A percentile compares a stretch with the other conserved stretches of the same genome.
Conservation (phyloP, 352 stramenopile species). For the Phytophthora vignae region DNA sequence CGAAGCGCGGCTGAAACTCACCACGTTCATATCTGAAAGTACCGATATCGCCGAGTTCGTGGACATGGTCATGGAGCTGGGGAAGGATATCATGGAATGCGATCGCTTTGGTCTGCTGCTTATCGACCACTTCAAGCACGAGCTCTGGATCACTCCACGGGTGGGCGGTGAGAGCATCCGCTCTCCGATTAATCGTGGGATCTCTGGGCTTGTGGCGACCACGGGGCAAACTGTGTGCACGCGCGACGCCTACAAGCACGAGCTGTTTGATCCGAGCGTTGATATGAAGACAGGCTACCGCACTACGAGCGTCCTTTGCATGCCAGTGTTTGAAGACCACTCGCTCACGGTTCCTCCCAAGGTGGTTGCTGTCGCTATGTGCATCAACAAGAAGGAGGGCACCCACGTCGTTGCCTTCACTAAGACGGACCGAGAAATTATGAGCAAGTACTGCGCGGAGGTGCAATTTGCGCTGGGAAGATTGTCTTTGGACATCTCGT, state of each 20-base stretch:
- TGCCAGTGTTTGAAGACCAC: constrained; percentile 81
- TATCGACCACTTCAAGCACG: constrained; percentile 81
- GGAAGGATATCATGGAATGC: constrained; percentile 80
- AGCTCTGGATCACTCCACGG: constrained; percentile 77
- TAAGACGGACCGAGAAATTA: constrained; percentile 57
- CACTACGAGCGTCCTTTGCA: constrained; percentile 76
- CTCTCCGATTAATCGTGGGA: constrained; percentile 71
- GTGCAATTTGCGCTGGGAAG: constrained; percentile 74
- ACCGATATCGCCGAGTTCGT: constrained; percentile 72
- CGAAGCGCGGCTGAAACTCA: constrained; percentile 67
- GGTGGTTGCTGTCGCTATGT: constrained; percentile 80
- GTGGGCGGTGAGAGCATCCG: constrained; percentile 61
- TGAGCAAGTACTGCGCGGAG: constrained; percentile 69
- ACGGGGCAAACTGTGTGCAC: constrained; percentile 66
- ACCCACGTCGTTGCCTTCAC: constrained; percentile 78
- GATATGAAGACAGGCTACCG: constrained; percentile 80
- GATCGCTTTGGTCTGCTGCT: constrained; percentile 76
- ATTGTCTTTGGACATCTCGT: constrained; percentile 78
- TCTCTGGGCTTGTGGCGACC: constrained; percentile 73
- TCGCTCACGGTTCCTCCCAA: constrained; percentile 50
- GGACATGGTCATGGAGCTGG: constrained; percentile 76
- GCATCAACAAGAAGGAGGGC: constrained; percentile 92
- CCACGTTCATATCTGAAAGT: constrained; percentile 68
- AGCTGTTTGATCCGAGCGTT: constrained; percentile 71
- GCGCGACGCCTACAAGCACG: constrained; percentile 77